phyloP scores from a whole-genome alignment of 768 basidiomycete species.

The Tulasnella sp. region DNA sequence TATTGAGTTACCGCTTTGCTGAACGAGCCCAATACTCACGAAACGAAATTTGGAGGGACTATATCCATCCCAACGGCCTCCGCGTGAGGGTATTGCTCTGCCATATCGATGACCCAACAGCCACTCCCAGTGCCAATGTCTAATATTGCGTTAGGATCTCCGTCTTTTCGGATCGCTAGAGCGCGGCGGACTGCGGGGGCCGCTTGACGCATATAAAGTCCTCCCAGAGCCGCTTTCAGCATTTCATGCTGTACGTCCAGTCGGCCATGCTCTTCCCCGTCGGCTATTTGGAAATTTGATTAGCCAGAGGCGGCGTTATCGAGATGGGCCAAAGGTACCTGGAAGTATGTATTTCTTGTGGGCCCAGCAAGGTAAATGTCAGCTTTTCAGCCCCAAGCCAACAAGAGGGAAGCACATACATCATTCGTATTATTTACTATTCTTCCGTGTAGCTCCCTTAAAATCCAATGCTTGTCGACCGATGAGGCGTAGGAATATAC shows the following conservation, averaged over 20 bases:
- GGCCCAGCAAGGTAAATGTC: background rate
- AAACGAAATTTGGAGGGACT: conserved; percentile 4
- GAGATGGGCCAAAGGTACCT: background rate
- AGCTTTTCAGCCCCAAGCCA: background rate
- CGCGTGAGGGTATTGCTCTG: background rate
- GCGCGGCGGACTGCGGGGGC: conserved; percentile 7
- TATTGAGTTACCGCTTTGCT: background rate
- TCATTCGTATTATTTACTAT: conserved; percentile 5
- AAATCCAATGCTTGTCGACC: background rate
- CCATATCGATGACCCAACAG: conserved; percentile 20
- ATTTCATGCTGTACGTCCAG: conserved; percentile 14
- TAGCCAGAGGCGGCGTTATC: background rate
- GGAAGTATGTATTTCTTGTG: conserved; percentile 11
- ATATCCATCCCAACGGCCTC: conserved; percentile 17
- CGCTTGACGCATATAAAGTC: background rate
- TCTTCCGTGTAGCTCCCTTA: background rate
- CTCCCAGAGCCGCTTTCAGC: background rate
- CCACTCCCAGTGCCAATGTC: conserved; percentile 22
- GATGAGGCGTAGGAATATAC: conserved; percentile 20
- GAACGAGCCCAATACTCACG: background rate
- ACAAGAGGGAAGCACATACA: background rate
- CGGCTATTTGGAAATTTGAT: background rate
- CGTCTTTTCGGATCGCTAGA: background rate
- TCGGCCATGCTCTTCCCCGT: conserved; percentile 6
- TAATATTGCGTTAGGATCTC: background rate